Percentiles rank a stretch among this genome's conserved stretches.
Evolutionary conservation across 257 asterid genomes (phyloP).

Genomic region (Anisodus acutangulus): DNA sequence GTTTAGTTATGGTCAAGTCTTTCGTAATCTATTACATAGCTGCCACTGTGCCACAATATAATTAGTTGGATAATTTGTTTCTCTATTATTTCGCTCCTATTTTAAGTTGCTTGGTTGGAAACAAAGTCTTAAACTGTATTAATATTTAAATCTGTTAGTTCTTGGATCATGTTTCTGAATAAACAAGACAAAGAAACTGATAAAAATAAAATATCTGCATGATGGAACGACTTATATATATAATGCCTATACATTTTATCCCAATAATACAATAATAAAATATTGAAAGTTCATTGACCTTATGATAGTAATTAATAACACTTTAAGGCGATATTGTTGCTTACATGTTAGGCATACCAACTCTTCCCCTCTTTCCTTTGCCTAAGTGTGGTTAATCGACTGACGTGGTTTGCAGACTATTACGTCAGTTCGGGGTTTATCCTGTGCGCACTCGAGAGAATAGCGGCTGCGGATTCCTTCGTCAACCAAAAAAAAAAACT

Average conservation of each 20-base stretch:
- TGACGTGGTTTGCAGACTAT: no score
- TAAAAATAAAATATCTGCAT: slow-evolving; percentile 18
- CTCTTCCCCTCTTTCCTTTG: background rate
- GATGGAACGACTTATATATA: background rate
- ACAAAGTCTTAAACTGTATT: background rate
- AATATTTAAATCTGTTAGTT: background rate
- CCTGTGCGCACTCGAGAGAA: background rate
- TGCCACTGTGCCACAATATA: slow-evolving; percentile 24
- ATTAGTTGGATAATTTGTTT: background rate
- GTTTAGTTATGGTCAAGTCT: background rate
- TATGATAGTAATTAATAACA: background rate
- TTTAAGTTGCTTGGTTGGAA: background rate
- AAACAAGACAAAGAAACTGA: background rate
- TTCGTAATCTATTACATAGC: background rate
- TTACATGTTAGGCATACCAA: slow-evolving; percentile 16
- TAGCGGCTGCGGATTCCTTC: no score
- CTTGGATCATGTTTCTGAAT: slow-evolving; percentile 23
- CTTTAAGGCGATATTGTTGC: background rate
- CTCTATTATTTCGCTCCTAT: background rate
- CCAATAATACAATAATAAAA: slow-evolving; percentile 12
- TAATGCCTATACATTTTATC: background rate
- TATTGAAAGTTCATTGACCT: slow-evolving; percentile 10
- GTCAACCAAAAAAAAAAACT: no score
- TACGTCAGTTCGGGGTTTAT: background rate
- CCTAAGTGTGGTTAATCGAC: no score